Evolutionary conservation across 257 asterid genomes (phyloP).

Genomic region (Verbena officinalis): DNA sequence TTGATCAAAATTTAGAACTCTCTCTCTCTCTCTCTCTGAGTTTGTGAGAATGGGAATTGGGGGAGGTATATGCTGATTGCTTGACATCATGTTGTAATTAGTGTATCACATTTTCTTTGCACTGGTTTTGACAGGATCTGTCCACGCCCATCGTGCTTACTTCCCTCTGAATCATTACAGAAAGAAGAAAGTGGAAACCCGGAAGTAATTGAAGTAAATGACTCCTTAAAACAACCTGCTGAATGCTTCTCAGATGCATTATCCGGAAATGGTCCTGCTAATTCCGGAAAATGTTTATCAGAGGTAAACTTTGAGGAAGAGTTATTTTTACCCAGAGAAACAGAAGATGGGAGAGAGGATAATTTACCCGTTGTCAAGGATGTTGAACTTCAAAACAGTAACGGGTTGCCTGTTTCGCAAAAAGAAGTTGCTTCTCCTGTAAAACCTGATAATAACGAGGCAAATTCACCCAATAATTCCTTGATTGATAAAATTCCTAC

Average conservation of each 20-base stretch:
- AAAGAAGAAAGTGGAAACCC: constrained; percentile 39
- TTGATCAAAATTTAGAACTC: too few species aligned
- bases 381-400: constrained; percentile 30
- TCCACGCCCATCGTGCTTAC: constrained; percentile 67
- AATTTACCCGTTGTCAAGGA: constrained; percentile 35
- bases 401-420: constrained; percentile 26
- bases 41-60: too few species aligned
- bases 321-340: constrained; percentile 21
- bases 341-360: constrained; percentile 32
- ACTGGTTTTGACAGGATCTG: constrained; percentile 48
- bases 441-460: constrained; percentile 23
- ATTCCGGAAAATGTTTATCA: constrained; percentile 38
- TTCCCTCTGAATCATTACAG: constrained; percentile 48
- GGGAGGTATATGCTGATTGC: not conserved
- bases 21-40: too few species aligned
- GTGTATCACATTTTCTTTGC: not conserved
- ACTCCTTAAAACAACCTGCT: constrained; percentile 34
- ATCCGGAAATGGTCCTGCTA: constrained; percentile 30
- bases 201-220: constrained; percentile 39
- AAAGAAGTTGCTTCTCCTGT: constrained; percentile 31
- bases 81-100: constrained; percentile 9
- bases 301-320: constrained; percentile 36
- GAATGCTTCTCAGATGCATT: constrained; percentile 38
- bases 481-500: constrained; percentile 2
- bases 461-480: constrained; percentile 18